A percentile compares a stretch with the other conserved stretches of the same genome.
These are phyloP conservation scores for Coemansia sp. DNA, from an alignment of 192 early-diverging fungal genomes.

Conservation along the genomic window DNA sequence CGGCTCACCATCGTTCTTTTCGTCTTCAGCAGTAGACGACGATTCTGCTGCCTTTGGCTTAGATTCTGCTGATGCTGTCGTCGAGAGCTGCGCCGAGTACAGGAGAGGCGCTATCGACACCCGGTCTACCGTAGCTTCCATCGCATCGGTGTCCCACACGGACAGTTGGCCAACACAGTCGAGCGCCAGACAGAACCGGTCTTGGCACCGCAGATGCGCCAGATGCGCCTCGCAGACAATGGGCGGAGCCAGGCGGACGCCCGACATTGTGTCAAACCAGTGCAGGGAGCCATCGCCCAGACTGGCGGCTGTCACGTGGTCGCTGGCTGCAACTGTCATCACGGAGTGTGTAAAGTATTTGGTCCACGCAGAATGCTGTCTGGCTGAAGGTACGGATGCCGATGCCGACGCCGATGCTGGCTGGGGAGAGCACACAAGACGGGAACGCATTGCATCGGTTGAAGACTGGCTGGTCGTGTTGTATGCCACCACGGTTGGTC, in stretches of 20 bases:
- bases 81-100: constrained; percentile 24
- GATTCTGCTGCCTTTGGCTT: neutral
- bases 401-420: too few species aligned
- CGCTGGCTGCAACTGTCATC: constrained; percentile 11
- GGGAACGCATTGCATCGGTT: constrained; percentile 9
- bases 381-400: neutral
- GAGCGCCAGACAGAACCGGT: constrained; percentile 27
- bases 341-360: constrained; percentile 10
- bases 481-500: neutral
- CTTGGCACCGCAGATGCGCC: constrained; percentile 22
- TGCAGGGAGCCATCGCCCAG: constrained; percentile 32
- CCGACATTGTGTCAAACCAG: constrained; percentile 32
- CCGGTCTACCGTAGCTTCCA: constrained; percentile 7
- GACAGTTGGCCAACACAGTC: constrained; percentile 31
- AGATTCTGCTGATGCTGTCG: neutral
- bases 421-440: neutral
- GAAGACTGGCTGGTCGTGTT: neutral
- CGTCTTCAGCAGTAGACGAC: too few species aligned
- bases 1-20: too few species aligned
- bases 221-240: constrained; percentile 25
- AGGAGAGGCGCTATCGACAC: constrained; percentile 42
- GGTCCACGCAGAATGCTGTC: constrained; percentile 12
- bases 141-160: constrained; percentile 19
- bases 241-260: constrained; percentile 31
- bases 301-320: constrained; percentile 10